Base-by-base conservation (phyloP, 2,329 filamentous ascomycete genomes). In the Rhynchosporium graminicola region DNA sequence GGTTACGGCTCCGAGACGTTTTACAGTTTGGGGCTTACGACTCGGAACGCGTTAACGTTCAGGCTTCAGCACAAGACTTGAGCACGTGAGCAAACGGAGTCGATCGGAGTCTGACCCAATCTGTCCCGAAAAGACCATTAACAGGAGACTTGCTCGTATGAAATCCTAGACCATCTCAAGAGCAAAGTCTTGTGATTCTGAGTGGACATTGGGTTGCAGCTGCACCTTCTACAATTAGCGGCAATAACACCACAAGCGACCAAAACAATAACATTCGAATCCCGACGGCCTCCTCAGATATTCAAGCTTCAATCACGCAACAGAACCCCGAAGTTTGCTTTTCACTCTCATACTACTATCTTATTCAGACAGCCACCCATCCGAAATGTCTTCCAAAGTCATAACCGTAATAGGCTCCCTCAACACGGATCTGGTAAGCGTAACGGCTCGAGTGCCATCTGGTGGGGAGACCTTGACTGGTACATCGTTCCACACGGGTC, bases 381-480 rank as follows among this genome's bases (percentile, higher is more conserved):
- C 50, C 31, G 69, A 47, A 59, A 70, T 70, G 68, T 33, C 68
- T 12, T 46, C 62, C 10, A 73, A 70, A 61, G 71, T 52, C 15
- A 95, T 98, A 75, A 88, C 89, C 66, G 85, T 97, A 66, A 87
- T 98, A 69, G 94, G 94, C 70, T 98, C 94, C 40, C 87, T 99
- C 65, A 98, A 98, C 78, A 91, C 91, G 74, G 94, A 99, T 79
- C 87, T 98, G 67, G 91, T 97, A 66, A 93, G 92, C 46, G 87
- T 91, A 71, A 95, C 95, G 40, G 82, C 91, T 4, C 91, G 94
- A 66, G 86, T 97, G 66, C 94, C 95, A 1, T 79, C 83, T 1
- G 87, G 89, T 0, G 95, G 94, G 68, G 94, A 99, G 78, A 98
- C 94, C 2, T 82, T 98, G 57, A 93, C 90, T 2, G 85, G 91